A percentile compares a stretch with the other conserved stretches of the same genome.
Conservation (phyloP, 768 basidiomycete genomes). For the Coprinellus aureogranulatus region DNA sequence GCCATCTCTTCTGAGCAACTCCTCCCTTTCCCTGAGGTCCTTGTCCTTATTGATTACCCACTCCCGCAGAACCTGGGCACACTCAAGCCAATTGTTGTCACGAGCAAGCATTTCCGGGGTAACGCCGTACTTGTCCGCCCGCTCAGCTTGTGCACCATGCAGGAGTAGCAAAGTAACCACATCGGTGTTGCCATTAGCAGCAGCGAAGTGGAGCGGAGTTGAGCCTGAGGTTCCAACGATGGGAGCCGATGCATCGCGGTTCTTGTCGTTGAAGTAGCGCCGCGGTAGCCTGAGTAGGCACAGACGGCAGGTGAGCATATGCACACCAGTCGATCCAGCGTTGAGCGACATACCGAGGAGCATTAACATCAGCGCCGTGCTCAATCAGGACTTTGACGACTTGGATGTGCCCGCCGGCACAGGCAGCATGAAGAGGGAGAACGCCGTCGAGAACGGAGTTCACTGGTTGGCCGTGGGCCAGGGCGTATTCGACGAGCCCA, state of each 20-base stretch:
- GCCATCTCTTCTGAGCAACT: conserved; percentile 17
- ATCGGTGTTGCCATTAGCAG: conserved; percentile 85
- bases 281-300: conserved; percentile 55
- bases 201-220: conserved; percentile 95
- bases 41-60: conserved; percentile 64
- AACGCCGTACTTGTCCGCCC: conserved; percentile 86
- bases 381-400: conserved; percentile 90
- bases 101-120: conserved; percentile 83
- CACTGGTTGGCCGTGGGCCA: conserved; percentile 91
- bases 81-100: conserved; percentile 76
- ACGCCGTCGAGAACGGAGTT: conserved; percentile 96
- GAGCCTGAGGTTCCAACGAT: conserved; percentile 84
- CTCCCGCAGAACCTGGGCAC: conserved; percentile 68
- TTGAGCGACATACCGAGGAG: conserved; percentile 64
- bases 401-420: conserved; percentile 83
- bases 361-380: conserved; percentile 96
- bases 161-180: conserved; percentile 79
- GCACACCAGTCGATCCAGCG: conserved; percentile 9
- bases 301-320: conserved; percentile 3
- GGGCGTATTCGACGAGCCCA: conserved; percentile 89
- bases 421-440: conserved; percentile 94
- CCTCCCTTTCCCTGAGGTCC: conserved; percentile 55
- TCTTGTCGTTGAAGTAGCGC: conserved; percentile 70
- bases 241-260: conserved; percentile 61
- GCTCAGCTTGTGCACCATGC: conserved; percentile 78